Conservation (phyloP, 2,329 filamentous ascomycete genomes). For the Colletotrichum gigasporum region DNA sequence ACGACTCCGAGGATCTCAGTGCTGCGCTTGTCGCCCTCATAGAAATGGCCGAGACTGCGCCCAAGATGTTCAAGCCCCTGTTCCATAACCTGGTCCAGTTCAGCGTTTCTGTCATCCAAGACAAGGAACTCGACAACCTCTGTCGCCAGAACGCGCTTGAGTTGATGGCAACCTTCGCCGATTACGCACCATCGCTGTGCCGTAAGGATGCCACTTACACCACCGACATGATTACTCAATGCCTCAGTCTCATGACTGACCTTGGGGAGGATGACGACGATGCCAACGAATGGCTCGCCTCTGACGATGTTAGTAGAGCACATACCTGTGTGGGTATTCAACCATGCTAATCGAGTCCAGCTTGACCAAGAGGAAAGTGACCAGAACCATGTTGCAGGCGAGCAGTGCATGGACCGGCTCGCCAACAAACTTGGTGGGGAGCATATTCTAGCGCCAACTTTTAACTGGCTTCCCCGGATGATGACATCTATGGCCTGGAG, state of each 20-base stretch:
- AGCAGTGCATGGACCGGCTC: constrained; percentile 97
- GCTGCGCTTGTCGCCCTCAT: constrained; percentile 91
- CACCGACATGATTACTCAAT: constrained; percentile 97
- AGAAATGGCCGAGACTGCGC: constrained; percentile 91
- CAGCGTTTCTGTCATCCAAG: constrained; percentile 91
- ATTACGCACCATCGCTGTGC: constrained; percentile 94
- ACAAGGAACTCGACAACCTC: constrained; percentile 92
- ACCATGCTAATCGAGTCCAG: constrained; percentile 52
- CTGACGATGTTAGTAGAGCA: constrained; percentile 78
- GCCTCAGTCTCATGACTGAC: constrained; percentile 97
- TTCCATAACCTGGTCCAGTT: constrained; percentile 95
- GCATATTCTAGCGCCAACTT: constrained; percentile 91
- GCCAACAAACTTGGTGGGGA: constrained; percentile 97
- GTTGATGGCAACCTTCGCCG: constrained; percentile 97
- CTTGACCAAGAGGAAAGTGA: constrained; percentile 96
- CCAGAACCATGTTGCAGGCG: constrained; percentile 95
- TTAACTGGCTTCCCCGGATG: constrained; percentile 97
- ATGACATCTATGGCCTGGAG: constrained; percentile 95
- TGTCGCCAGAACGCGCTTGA: constrained; percentile 95
- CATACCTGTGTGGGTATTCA: background rate
- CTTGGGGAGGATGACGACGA: constrained; percentile 95
- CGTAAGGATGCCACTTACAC: constrained; percentile 93
- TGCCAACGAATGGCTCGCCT: constrained; percentile 90
- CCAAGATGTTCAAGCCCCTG: constrained; percentile 97
- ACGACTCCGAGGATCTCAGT: constrained; percentile 90